Base-by-base conservation (phyloP, 768 basidiomycete species). In the Sutorius australiensis region DNA sequence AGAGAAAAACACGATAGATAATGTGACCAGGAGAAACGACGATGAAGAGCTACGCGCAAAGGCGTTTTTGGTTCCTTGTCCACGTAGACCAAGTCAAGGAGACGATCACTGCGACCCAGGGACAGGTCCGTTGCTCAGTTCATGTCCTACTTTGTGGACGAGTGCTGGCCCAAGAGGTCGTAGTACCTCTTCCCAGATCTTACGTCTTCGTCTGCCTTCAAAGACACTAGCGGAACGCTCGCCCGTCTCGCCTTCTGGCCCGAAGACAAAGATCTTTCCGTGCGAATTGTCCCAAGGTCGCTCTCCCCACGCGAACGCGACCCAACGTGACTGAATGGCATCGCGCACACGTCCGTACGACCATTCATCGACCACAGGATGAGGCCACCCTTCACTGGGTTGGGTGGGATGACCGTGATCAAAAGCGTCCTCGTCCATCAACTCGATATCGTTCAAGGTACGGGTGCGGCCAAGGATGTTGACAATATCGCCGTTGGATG, bases 241-340 rank as follows among this genome's bases (percentile, higher is more conserved):
- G 42, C 89, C 89, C 0, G 80, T 81, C 70, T 91, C 89, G 48
- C 88, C 89, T 64, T 90, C 88, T 0, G 89, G 89, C 5, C 89
- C 89, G 58, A 91, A 89, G 17, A 91, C 87, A 65, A 79, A 89
- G 43, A 88, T 79, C 68, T 81, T 86, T 53, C 82, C 80, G 13
- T 37, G 67, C 0, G 68, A 63, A 53, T 78, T 80, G 51, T 71
- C 72, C 87, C 89, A 91, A 8, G 88, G 88, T 4, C 73, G 78
- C 64, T 86, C 82, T 6, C 86, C 87, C 64, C 87, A 67, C 6
- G 88, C 87, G 51, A 91, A 91, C 19, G 82, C 65, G 21, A 90
- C 78, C 89, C 89, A 91, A 38, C 80, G 77, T 56, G 81, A 78
- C 66, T 90, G 88, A 46, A 91, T 79, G 36, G 83, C 75, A 54